Evolutionary conservation across 75 land plant genomes (phyloP), one percentile per base, ranked within the genome.

Genomic region (Selaginella moellendorffii): DNA sequence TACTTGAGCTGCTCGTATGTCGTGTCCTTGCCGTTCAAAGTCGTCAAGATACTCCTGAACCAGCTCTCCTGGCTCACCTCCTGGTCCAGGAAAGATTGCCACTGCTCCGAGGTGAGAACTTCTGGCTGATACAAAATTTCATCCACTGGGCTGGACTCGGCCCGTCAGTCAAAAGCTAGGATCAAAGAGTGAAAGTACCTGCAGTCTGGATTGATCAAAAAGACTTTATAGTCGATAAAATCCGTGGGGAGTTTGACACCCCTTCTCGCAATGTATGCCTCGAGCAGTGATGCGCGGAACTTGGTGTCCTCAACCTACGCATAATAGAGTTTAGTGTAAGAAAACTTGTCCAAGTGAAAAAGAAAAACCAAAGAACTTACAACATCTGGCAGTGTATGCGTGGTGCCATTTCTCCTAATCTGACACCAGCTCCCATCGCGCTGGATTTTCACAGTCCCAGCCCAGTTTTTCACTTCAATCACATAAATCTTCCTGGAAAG

Each of bases 241-340:
- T 84, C 90, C 46, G 75, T 63, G 9, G 96, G 87, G 27, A 89
- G 60, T 24, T 56, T 29, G 27, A 79, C 66, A 30, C 96, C 96
- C 64, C 90, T 76, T 63, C 77, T 83, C 60, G 81, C 81, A 66
- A 86, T 73, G 65, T 90, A 86, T 56, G 75, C 72, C 71, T 83
- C 80, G 66, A 90, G 80, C 64, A 83, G 30, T 29, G 68, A 72
- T 63, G 66, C 76, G 69, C 73, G 82, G 28, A 23, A 56, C 28
- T 63, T 71, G 53, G 65, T 54, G 31, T 85, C 84, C n/a, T 31
- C 72, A 20, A 86, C 75, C 96, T 89, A 68, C 65, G 59, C n/a
- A 5, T n/a, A 72, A 28, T 20, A 29, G 1, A 68, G 27, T 68
- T 65, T 64, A 29, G 36, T 36, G 31, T 24, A 27, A 68, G 63